Evolutionary conservation across 768 basidiomycete species (phyloP).

Genomic region (Hypsizygus marmoreus): DNA sequence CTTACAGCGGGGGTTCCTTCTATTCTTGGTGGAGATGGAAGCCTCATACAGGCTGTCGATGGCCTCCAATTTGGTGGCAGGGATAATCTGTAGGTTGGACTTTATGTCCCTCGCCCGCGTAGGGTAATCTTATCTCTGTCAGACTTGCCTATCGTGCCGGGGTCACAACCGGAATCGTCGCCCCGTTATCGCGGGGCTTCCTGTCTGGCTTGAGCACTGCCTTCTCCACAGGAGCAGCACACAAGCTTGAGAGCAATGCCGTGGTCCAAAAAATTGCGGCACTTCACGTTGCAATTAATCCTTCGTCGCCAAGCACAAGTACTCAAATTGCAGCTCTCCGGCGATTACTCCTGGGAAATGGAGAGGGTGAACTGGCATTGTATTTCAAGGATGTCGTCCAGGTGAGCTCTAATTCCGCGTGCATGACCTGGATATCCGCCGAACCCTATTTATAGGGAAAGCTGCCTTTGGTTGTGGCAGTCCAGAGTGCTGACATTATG

Average conservation of each 20-base stretch:
- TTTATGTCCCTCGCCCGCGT: neutral
- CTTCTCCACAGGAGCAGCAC: slow-evolving; percentile 62
- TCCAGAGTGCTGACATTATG: slow-evolving; percentile 80
- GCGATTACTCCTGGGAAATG: slow-evolving; percentile 53
- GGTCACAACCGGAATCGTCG: slow-evolving; percentile 55
- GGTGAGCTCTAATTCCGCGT: slow-evolving; percentile 35
- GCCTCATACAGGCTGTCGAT: slow-evolving; percentile 63
- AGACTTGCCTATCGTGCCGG: slow-evolving; percentile 73
- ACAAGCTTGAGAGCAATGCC: slow-evolving; percentile 64
- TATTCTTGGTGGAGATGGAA: slow-evolving; percentile 52
- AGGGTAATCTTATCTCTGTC: slow-evolving; percentile 3
- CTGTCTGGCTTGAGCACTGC: slow-evolving; percentile 63
- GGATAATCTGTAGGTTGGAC: slow-evolving; percentile 61
- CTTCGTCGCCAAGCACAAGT: slow-evolving; percentile 60
- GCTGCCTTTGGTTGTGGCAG: slow-evolving; percentile 74
- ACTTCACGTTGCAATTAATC: slow-evolving; percentile 63
- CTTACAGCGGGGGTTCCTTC: slow-evolving; percentile 42
- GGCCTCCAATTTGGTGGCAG: slow-evolving; percentile 68
- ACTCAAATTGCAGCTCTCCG: slow-evolving; percentile 78
- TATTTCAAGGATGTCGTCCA: slow-evolving; percentile 49
- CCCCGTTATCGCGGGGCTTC: slow-evolving; percentile 58
- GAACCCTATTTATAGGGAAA: slow-evolving; percentile 61
- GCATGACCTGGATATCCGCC: too few species aligned
- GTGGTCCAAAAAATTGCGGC: slow-evolving; percentile 64
- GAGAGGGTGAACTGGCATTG: slow-evolving; percentile 37